A percentile compares a stretch with the other conserved stretches of the same genome.
phyloP scores from a whole-genome alignment of 768 basidiomycete species.

The Mycena rebaudengoi region DNA sequence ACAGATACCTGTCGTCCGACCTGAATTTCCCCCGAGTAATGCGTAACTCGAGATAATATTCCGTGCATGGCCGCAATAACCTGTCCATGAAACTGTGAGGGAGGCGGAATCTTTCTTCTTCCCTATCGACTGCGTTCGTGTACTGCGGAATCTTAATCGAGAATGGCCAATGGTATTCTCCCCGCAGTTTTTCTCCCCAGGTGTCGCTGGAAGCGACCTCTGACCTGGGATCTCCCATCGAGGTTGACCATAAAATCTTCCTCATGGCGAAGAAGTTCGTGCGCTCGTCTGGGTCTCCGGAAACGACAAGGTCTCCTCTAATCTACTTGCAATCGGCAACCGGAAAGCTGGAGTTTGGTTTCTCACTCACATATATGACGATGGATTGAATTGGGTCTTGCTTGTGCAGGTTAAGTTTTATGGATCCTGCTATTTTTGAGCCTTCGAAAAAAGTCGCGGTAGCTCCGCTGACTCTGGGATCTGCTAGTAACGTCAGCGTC shows the following conservation, averaged over 20 bases:
- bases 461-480: conserved; percentile 12
- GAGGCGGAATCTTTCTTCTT: conserved; percentile 9
- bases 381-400: conserved; percentile 9
- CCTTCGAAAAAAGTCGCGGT: conserved; percentile 15
- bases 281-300: conserved; percentile 3
- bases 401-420: conserved; percentile 10
- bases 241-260: background rate
- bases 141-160: conserved; percentile 10
- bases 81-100: conserved; percentile 17
- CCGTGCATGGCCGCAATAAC: background rate
- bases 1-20: conserved; percentile 10
- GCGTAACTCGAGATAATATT: conserved; percentile 14
- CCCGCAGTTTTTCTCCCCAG: conserved; percentile 15
- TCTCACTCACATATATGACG: conserved; percentile 3
- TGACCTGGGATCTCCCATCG: conserved; percentile 17
- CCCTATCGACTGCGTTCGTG: background rate
- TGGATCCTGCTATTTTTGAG: conserved; percentile 1
- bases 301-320: conserved; percentile 10
- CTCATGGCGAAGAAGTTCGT: background rate
- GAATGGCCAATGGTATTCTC: conserved; percentile 19
- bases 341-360: background rate
- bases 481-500: conserved; percentile 3
- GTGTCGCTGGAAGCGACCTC: background rate
- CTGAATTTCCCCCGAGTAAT: conserved; percentile 15
- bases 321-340: background rate